A percentile compares a stretch with the other conserved stretches of the same genome.
phyloP scores from a whole-genome alignment of 768 basidiomycete species.

The Leccinum disarticulatum region DNA sequence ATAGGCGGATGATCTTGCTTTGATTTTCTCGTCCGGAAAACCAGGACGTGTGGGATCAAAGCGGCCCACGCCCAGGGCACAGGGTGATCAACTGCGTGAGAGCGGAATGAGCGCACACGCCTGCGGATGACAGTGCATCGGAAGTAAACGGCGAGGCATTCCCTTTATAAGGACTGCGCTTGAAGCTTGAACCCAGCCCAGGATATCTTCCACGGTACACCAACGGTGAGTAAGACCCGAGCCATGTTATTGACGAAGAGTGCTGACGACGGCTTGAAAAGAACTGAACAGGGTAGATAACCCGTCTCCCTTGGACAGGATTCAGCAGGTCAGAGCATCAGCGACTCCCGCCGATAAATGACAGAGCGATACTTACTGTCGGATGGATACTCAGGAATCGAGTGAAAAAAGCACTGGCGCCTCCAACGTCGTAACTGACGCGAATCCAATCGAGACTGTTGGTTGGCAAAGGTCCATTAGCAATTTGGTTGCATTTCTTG shows the following conservation, averaged over 20 bases:
- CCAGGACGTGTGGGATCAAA: not conserved
- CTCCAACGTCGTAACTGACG: not conserved
- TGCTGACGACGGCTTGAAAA: not conserved
- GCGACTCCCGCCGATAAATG: not conserved
- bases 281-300: not conserved
- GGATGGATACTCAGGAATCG: not conserved
- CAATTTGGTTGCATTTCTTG: not conserved
- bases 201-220: not conserved
- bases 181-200: not conserved
- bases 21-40: not conserved
- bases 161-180: not conserved
- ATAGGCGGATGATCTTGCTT: not conserved
- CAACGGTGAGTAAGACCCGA: not conserved
- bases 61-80: not conserved
- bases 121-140: not conserved
- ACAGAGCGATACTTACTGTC: not conserved
- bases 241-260: not conserved
- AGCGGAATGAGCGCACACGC: not conserved
- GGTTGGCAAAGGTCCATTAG: not conserved
- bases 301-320: not conserved
- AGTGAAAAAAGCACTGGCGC: not conserved
- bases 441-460: not conserved
- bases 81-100: not conserved
- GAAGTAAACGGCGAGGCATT: not conserved
- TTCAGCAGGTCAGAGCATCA: not conserved